phyloP scores from a whole-genome alignment of 2,329 filamentous ascomycete genomes.

The Ilyonectria mors-panacis region DNA sequence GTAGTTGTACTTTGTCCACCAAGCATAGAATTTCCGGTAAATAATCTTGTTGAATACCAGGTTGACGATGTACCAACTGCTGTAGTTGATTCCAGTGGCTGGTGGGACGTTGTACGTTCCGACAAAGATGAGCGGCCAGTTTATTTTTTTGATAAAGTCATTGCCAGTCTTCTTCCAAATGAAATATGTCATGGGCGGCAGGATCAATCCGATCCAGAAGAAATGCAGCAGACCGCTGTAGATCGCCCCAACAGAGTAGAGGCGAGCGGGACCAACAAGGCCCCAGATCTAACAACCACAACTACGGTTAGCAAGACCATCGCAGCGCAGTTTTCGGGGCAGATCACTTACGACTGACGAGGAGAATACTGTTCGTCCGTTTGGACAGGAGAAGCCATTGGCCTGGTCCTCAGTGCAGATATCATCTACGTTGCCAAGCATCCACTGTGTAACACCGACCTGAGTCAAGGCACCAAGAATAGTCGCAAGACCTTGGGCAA shows the following conservation, averaged over 20 bases:
- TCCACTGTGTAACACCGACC: slow-evolving; percentile 21
- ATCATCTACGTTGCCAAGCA: slow-evolving; percentile 17
- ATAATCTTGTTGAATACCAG: slow-evolving; percentile 22
- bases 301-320: neutral
- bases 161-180: slow-evolving; percentile 21
- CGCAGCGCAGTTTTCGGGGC: too few species aligned
- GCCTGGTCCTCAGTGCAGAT: slow-evolving; percentile 18
- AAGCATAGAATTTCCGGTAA: slow-evolving; percentile 16
- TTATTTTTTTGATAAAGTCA: slow-evolving; percentile 17
- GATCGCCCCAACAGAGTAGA: slow-evolving; percentile 22
- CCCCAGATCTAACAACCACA: slow-evolving; percentile 14
- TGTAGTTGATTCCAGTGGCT: slow-evolving; percentile 26
- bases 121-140: slow-evolving; percentile 26
- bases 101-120: slow-evolving; percentile 22
- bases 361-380: slow-evolving; percentile 20
- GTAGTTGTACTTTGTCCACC: slow-evolving; percentile 29
- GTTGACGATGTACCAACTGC: slow-evolving; percentile 25
- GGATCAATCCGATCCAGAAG: slow-evolving; percentile 26
- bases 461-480: slow-evolving; percentile 21
- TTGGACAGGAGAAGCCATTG: slow-evolving; percentile 27
- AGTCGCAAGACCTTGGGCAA: slow-evolving; percentile 17
- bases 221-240: slow-evolving; percentile 20
- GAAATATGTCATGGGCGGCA: slow-evolving; percentile 20
- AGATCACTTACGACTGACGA: slow-evolving; percentile 10
- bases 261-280: slow-evolving; percentile 20